Evolutionary conservation across 2,329 filamentous ascomycete genomes (phyloP), one percentile per base, ranked within the genome.

Genomic region (Arthrobotrys sphaeroides): DNA sequence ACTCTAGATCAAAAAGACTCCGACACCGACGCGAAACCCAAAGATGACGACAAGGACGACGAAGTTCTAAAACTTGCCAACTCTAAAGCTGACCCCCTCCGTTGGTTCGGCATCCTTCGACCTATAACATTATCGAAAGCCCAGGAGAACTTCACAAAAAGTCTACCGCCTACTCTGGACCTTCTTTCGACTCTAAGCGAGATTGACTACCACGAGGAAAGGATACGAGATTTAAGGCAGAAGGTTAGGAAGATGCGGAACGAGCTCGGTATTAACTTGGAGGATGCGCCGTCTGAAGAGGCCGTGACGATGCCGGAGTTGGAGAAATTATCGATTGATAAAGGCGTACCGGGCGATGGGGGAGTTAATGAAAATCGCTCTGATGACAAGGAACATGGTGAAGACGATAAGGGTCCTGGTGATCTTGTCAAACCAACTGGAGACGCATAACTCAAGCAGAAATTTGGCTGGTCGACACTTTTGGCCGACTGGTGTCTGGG

Each of bases 101-200:
- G 81, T 20, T 85, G 84, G 84, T 86, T 85, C 77, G 85, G 85
- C 4, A 83, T 86, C 42, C 80, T 86, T 10, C 82, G 84, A 16
- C 83, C 85, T 2, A 81, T 81, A 7, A 81, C 83, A 22, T 80
- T 86, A 36, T 84, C 84, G 65, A 81, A 74, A 38, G 83, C 84
- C 2, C 85, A 86, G 78, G 80, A 77, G 53, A 82, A 81, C 12
- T 86, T 86, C 28, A 40, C 18, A 3, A 28, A 45, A 13, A 49
- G 33, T 5, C 18, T 74, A 47, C 70, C 70, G 13, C 31, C 28
- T 38, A 38, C 68, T 10, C 24, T 67, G 16, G n/a, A 33, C 13
- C 53, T 74, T 31, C 36, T 57, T 33, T 40, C 42, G 12, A 10
- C 59, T 5, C 18, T 74, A 2, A 16, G 38, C 5, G 62, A 74